Base-by-base conservation (phyloP, 805 yeast species). In the Yamadazyma laniorum region DNA sequence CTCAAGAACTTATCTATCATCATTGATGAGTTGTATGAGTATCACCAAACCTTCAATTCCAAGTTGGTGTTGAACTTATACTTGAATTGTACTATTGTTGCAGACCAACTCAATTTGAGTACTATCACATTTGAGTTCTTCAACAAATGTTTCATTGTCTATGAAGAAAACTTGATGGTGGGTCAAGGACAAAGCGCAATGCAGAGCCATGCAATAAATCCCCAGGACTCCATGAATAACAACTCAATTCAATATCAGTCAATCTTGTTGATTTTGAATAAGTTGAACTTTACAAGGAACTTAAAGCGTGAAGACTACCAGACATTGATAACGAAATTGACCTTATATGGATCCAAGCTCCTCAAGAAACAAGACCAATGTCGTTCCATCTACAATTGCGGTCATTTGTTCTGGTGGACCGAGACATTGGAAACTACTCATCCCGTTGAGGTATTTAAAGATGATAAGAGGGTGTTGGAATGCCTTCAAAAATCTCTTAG, bases 361-460 rank as follows among this genome's bases (percentile, higher is more conserved):
- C 70, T 91, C 52, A 88, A 86, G 59, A 91, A 91, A 58, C 89
- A 93, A 25, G 98, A 91, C 53, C 99, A 93, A 60, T 90, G 97
- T 58, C 77, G 97, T 12, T 82, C 95, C 0, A 95, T 89, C 5
- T 87, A 85, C 56, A 62, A 78, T 35, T 90, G 96, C 29, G 81
- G 95, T 1, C 97, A 93, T 61, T 64, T 93, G 34, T 93, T 96
- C 96, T 86, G 95, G 93, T 84, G 91, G 53, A 79, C 82, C 17
- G 89, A 85, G 43, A 45, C 71, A 13, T 58, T 56, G 42, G 65
- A 61, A 39, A 76, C 68, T 39, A 30, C 13, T 39, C 28, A 31
- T 44, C 41, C 33, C 43, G 29, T 11, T 33, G 42, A 27, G 36
- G 52, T 61, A n/a, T 64, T 59, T 41, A 50, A 59, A 18, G 79